Evolutionary conservation across 805 yeast genomes (phyloP).

Genomic region (Candida nonsorbophila): DNA sequence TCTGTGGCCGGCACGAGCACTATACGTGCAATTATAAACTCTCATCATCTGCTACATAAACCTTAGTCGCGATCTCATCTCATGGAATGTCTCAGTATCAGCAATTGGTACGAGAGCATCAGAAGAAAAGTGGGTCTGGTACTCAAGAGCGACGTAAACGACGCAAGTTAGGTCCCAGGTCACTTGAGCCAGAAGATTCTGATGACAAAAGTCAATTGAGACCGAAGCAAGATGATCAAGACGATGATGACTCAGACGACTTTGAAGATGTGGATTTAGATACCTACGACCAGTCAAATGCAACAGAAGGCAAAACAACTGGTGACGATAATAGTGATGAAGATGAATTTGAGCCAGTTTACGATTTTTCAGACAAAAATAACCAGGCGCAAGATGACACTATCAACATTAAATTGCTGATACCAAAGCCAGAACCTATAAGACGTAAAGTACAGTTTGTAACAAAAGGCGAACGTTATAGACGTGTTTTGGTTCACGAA

Average conservation of each 20-base stretch:
- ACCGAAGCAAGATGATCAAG: no score
- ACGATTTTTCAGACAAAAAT: background rate
- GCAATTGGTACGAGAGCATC: no score
- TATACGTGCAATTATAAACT: no score
- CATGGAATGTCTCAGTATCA: no score
- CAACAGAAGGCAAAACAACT: background rate
- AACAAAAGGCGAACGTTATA: constrained; percentile 49
- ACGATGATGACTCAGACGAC: constrained; percentile 14
- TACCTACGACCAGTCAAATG: background rate
- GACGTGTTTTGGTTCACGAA: constrained; percentile 54
- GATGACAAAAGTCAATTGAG: no score
- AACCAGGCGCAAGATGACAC: constrained; percentile 1
- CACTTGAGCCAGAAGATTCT: constrained; percentile 1
- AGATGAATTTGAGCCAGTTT: background rate
- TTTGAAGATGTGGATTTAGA: constrained; percentile 18
- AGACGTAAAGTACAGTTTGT: constrained; percentile 29
- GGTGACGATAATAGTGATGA: background rate
- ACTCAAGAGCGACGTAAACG: no score
- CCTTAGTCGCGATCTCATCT: no score
- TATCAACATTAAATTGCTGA: no score
- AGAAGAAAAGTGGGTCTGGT: no score
- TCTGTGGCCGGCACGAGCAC: no score
- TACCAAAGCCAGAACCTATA: constrained; percentile 10
- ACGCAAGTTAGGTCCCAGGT: no score
- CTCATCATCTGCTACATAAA: no score